phyloP scores from a whole-genome alignment of 75 land plant genomes.

The Isoetes taiwanensis region DNA sequence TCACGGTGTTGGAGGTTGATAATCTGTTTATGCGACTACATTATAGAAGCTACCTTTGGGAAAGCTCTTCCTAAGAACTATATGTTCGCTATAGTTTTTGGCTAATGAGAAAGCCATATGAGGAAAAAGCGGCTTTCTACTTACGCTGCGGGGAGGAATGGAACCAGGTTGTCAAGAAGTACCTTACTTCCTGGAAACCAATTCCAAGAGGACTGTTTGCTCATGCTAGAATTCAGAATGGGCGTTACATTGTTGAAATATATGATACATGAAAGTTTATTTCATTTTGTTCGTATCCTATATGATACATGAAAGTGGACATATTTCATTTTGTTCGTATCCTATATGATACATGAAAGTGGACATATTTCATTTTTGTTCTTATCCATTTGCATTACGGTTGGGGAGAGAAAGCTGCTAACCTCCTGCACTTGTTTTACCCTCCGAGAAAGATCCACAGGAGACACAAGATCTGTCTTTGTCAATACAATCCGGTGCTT shows the following conservation, averaged over 20 bases:
- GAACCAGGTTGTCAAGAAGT: neutral
- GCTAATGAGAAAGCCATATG: too few relatives aligned
- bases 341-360: neutral
- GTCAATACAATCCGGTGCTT: slow-evolving; percentile 78
- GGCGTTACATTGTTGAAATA: neutral
- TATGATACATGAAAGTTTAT: neutral
- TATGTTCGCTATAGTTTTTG: too few relatives aligned
- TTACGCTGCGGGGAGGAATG: neutral
- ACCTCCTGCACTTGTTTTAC: slow-evolving; percentile 94
- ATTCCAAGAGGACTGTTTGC: neutral
- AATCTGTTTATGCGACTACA: neutral
- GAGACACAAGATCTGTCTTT: slow-evolving; percentile 75
- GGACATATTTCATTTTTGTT: too few relatives aligned
- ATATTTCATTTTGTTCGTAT: too few relatives aligned
- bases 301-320: neutral
- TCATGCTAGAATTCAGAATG: neutral
- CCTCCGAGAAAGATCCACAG: slow-evolving; percentile 85
- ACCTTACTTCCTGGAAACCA: neutral
- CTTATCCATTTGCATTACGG: too few relatives aligned
- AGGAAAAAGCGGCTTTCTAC: neutral
- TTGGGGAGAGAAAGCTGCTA: neutral
- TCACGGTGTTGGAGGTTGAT: neutral
- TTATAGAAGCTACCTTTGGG: too few relatives aligned
- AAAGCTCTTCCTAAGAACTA: too few relatives aligned
- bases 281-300: too few relatives aligned